Evolutionary conservation across 202 grass and related monocot species (phyloP), one percentile per base, ranked within the genome.

Genomic region (Bolboschoenoplectus hybrid): DNA sequence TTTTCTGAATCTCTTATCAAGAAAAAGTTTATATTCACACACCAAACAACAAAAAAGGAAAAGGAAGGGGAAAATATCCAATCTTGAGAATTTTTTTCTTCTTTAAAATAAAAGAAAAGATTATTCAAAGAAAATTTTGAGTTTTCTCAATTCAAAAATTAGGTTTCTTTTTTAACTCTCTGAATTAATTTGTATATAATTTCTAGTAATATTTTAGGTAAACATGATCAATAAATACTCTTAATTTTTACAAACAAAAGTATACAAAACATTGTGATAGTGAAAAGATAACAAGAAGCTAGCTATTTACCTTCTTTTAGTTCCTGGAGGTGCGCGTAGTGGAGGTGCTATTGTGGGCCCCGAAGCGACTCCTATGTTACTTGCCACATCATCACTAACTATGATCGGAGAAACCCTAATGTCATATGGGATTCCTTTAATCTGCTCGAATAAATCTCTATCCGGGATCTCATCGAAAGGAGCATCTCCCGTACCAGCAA

Each of bases 401-500:
- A n/a, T 40, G 34, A 71, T 38, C 7, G 65, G 49, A 69, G 65
- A 84, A 84, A 84, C 82, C 82, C 65, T 84, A 84, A 69, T 55
- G 34, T 84, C 47, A 55, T 84, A 52, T n/a, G 35, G 51, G 5
- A 35, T 43, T 41, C 39, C 65, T 68, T 84, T 84, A 39, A 67
- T 70, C 46, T 84, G 67, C 35, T 82, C 67, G 16, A 68, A 82
- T 50, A 82, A 67, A 32, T 83, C 84, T 12, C 17, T n/a, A 53
- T 68, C 82, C 2, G 35, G 69, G 64, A 89, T 55, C 64, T 86
- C 84, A 0, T 82, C 55, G n/a, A 86, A 73, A 26, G 85, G 67
- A 38, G 76, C 84, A 17, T 76, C 84, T 49, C 13, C 62, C 4
- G 65, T 19, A 64, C 62, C 72, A n/a, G 44, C 67, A 73, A 89